phyloP scores from a whole-genome alignment of 176 grass and related monocot species.

The Tuctoria greenei region DNA sequence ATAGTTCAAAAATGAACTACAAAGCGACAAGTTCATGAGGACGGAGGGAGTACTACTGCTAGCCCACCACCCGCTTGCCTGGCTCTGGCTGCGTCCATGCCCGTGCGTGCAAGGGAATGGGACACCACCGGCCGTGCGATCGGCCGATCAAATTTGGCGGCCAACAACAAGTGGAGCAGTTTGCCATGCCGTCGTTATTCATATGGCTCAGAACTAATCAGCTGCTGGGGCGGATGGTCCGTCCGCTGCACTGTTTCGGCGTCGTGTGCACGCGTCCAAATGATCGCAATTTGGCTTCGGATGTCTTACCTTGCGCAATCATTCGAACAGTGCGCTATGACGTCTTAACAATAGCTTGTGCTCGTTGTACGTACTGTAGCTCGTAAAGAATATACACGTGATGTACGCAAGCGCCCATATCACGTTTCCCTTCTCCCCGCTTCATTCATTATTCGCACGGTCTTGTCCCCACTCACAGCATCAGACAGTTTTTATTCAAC shows the following conservation, averaged over 20 bases:
- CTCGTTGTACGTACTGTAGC: too few species aligned
- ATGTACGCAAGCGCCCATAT: too few species aligned
- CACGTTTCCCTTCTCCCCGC: too few species aligned
- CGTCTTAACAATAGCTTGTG: too few species aligned
- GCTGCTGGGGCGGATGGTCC: background rate
- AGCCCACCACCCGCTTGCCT: background rate
- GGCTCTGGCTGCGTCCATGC: background rate
- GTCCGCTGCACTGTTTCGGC: background rate
- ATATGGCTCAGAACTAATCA: background rate
- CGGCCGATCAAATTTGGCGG: background rate
- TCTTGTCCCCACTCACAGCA: conserved; percentile 20
- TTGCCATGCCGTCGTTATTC: background rate
- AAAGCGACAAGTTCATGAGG: too few species aligned
- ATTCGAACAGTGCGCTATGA: too few species aligned
- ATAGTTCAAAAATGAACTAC: too few species aligned
- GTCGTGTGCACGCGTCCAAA: too few species aligned
- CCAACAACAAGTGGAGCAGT: conserved; percentile 12
- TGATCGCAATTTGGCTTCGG: too few species aligned
- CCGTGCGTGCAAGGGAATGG: background rate
- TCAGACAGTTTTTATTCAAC: background rate
- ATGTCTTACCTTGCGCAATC: too few species aligned
- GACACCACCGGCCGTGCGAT: background rate
- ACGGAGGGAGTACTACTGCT: too few species aligned
- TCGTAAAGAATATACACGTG: too few species aligned
- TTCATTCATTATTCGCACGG: background rate